Evolutionary conservation across 2,329 filamentous ascomycete species (phyloP), one percentile per base, ranked within the genome.

Genomic region (Pseudogymnoascus sp.): DNA sequence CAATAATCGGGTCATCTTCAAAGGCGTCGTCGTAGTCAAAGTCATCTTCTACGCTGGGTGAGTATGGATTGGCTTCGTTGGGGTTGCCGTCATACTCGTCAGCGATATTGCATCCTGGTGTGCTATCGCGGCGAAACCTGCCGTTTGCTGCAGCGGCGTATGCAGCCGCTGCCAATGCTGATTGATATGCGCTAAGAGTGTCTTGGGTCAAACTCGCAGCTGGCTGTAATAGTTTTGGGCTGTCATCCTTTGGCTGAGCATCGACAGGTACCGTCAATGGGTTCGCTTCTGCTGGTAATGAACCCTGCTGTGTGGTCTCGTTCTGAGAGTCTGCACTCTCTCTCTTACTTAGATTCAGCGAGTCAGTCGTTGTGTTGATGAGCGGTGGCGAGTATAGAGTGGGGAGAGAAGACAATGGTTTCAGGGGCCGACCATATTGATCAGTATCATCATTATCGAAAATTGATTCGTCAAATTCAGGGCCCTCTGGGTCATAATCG

Each of bases 1-100:
- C 93, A 63, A 99, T 95, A 67, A 97, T 94, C 33, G 86, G 86
- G 68, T 97, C 92, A 66, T 97, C 92, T 63, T 90, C 89, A 58
- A 89, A 81, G 47, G 87, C 85, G 63, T 86, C 84, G 66, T 82
- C 80, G 61, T 83, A 83, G 54, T 78, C 77, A 43, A 71, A 69
- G 1, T 70, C 66, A 14, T 71, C 72, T 59, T 72, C 69, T 33
- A 54, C 11, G 16, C 47, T 54, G 5, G 47, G 47, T 33, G 47
- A 54, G 47, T 54, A 54, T 58, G 28, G 59, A 60, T 30, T 60
- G 47, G 65, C 65, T 36, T 68, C 69, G 9, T 65, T 68, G 12
- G 62, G 62, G 12, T 63, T 65, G 18, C 33, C 36, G 18, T 61
- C 63, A 54, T 33, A 35, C 47, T 54, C 28, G 47, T 54, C 47